These are phyloP conservation scores for Cryptococcus sp. DNA, from an alignment of 1,284 basidiomycete genomes.

Conservation along the genomic window DNA sequence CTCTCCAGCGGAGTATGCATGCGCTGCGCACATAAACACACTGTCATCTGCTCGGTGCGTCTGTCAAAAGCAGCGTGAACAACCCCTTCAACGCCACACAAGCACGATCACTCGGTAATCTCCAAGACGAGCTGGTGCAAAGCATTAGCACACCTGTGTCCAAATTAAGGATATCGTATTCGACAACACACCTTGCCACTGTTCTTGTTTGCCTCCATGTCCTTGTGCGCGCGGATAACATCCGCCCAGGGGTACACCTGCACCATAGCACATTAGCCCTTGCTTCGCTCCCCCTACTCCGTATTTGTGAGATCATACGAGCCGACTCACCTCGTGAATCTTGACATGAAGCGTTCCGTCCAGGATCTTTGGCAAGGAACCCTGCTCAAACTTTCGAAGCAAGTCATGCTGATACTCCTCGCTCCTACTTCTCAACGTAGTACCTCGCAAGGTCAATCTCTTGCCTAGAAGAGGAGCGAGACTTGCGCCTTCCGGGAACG, in stretches of 20 bases:
- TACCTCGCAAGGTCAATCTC: constrained; percentile 84
- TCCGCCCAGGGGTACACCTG: constrained; percentile 76
- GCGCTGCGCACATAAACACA: no score
- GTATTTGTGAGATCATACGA: neutral
- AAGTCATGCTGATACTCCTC: constrained; percentile 77
- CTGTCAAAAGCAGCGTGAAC: no score
- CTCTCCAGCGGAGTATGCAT: no score
- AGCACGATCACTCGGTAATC: constrained; percentile 7
- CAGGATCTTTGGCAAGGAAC: constrained; percentile 65
- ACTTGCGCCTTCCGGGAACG: constrained; percentile 63
- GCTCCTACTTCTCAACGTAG: constrained; percentile 79
- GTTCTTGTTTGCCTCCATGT: constrained; percentile 83
- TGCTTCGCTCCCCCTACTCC: neutral
- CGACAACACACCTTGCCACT: constrained; percentile 57
- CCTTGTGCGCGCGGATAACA: constrained; percentile 78
- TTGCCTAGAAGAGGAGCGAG: constrained; percentile 72
- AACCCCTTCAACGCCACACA: neutral
- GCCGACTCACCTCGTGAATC: constrained; percentile 65
- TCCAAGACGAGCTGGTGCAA: constrained; percentile 22
- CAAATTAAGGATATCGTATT: neutral
- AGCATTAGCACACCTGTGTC: no score
- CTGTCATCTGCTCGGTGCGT: no score
- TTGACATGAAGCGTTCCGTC: constrained; percentile 68
- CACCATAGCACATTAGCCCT: constrained; percentile 45
- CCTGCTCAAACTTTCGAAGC: constrained; percentile 64